Evolutionary conservation across 768 basidiomycete species (phyloP), one percentile per base, ranked within the genome.

Genomic region (Chalciporus sphaerocephalus): DNA sequence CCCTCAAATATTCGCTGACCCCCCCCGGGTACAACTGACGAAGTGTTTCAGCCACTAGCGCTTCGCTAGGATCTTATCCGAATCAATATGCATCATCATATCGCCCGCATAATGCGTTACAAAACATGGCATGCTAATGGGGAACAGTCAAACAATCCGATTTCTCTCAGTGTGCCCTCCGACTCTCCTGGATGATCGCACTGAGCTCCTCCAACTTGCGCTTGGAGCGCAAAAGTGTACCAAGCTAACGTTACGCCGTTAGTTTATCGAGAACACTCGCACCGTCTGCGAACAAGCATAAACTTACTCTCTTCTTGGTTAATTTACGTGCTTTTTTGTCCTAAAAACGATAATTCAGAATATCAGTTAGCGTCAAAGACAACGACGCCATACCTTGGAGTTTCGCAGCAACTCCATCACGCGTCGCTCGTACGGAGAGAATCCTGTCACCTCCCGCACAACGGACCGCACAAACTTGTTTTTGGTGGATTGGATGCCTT

Each of bases 301-400:
- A n/a, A 81, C 85, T 58, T 63, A 96, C 95, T 79, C 93, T 85
- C 79, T 95, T 97, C 85, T 99, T 99, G 59, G 93, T 94, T 78
- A 98, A 76, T 77, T 98, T 98, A 70, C 92, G 81, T 49, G 95
- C 95, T 74, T 95, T 97, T 84, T 99, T 99, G 71, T 99, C 95
- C 92, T 92, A 61, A 36, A 46, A 38, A 40, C 16, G 24, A 35
- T 11, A 6, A 28, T 46, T 42, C 10, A 42, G 17, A 51, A 23
- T 22, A 47, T 18, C n/a, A 2, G 44, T n/a, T 11, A 4, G 8
- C 15, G 8, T 5, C 15, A 20, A 5, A 21, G 46, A 43, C 40
- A 38, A 22, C 8, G 33, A 38, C 32, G 28, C 67, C 85, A 56
- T 66, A 88, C 88, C 78, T 95, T 96, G 53, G 91, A 93, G 81